Evolutionary conservation across 1,284 basidiomycete species (phyloP).

Genomic region (Melanopsichium pennsylvanicum): DNA sequence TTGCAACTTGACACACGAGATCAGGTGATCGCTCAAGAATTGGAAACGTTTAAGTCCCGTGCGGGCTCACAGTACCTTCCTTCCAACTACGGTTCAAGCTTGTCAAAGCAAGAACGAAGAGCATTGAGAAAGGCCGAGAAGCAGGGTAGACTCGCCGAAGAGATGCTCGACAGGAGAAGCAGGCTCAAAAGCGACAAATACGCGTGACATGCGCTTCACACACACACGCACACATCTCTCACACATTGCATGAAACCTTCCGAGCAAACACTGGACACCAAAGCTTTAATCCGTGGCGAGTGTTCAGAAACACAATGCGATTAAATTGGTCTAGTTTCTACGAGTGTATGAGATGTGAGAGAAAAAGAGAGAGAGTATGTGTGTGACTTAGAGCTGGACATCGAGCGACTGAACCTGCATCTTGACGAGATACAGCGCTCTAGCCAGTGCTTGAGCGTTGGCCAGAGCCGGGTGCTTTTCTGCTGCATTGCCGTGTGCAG

Average conservation of each 20-base stretch:
- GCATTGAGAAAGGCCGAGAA: slow-evolving; percentile 54
- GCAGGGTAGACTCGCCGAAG: slow-evolving; percentile 59
- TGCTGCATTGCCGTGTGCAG: slow-evolving; percentile 28
- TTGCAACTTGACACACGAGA: slow-evolving; percentile 9
- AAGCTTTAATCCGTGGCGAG: too few species aligned
- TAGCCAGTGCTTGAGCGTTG: slow-evolving; percentile 39
- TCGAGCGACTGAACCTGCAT: slow-evolving; percentile 39
- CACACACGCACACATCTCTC: too few species aligned
- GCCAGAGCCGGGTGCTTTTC: slow-evolving; percentile 48
- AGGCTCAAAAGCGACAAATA: slow-evolving; percentile 47
- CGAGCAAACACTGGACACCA: too few species aligned
- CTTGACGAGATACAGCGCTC: slow-evolving; percentile 42
- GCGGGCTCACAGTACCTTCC: slow-evolving; percentile 35
- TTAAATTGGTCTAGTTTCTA: too few species aligned
- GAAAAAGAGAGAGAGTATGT: not conserved
- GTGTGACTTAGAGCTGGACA: slow-evolving; percentile 11
- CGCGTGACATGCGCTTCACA: too few species aligned
- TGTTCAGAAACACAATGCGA: too few species aligned
- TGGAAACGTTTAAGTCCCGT: slow-evolving; percentile 21
- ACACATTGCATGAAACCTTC: too few species aligned
- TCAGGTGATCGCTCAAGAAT: slow-evolving; percentile 24
- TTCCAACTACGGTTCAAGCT: slow-evolving; percentile 12
- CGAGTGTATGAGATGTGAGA: too few species aligned
- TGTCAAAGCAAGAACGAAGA: slow-evolving; percentile 32
- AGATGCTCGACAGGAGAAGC: slow-evolving; percentile 57